phyloP scores from a whole-genome alignment of 768 basidiomycete species.

The Serpula lacrymans region DNA sequence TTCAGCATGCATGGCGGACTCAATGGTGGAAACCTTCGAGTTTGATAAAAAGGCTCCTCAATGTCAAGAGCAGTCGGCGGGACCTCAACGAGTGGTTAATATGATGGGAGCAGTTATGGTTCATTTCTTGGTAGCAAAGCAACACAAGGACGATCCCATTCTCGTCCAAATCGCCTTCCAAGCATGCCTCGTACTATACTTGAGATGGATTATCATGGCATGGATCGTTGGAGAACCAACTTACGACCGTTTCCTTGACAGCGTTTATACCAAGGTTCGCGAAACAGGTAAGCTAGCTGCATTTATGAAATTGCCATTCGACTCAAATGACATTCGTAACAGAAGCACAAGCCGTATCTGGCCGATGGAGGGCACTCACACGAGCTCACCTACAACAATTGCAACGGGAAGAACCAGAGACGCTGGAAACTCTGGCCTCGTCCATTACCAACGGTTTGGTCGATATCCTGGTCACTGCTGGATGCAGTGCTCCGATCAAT shows the following conservation, averaged over 20 bases:
- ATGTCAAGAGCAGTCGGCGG: conserved; percentile 20
- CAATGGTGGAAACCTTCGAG: conserved; percentile 41
- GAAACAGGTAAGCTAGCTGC: conserved; percentile 28
- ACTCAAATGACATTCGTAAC: neutral
- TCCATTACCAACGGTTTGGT: conserved; percentile 22
- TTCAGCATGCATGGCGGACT: conserved; percentile 45
- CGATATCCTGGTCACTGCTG: conserved; percentile 26
- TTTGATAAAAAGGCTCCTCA: conserved; percentile 15
- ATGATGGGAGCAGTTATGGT: conserved; percentile 19
- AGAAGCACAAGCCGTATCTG: conserved; percentile 44
- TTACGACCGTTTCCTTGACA: conserved; percentile 18
- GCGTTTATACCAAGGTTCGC: conserved; percentile 32
- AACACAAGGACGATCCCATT: conserved; percentile 31
- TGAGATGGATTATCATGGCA: conserved; percentile 23
- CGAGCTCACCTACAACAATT: conserved; percentile 25
- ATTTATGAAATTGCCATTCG: neutral
- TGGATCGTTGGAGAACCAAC: conserved; percentile 28
- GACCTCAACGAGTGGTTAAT: conserved; percentile 13
- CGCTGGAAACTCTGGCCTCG: conserved; percentile 19
- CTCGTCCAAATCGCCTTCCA: conserved; percentile 36
- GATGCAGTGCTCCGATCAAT: conserved; percentile 17
- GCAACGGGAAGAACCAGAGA: conserved; percentile 17
- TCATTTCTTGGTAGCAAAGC: conserved; percentile 25
- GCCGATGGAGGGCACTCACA: conserved; percentile 43
- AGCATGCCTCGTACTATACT: conserved; percentile 21